These are phyloP conservation scores for Polygonum aviculare DNA, from an alignment of 148 eudicot genomes.

Conservation along the genomic window DNA sequence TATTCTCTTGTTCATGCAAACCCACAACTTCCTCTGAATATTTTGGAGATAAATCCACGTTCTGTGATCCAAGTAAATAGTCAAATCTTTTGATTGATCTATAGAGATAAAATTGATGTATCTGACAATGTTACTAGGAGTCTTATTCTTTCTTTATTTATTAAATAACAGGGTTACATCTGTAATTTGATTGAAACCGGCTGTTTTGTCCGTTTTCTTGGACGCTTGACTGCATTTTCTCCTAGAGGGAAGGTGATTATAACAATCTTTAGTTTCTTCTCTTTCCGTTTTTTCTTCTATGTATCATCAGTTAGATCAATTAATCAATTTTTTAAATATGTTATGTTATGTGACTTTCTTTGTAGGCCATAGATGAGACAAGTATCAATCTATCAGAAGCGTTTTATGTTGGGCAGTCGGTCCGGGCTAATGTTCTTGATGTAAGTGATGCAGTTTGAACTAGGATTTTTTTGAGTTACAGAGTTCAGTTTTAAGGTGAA, in stretches of 20 bases:
- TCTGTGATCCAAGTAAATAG: constrained; percentile 56
- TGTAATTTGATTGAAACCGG: constrained; percentile 89
- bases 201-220: constrained; percentile 85
- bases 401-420: constrained; percentile 84
- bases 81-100: background rate
- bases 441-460: constrained; percentile 21
- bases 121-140: background rate
- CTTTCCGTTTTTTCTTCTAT: background rate
- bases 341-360: background rate
- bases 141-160: background rate
- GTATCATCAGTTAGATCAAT: background rate
- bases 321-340: background rate
- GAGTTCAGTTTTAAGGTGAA: constrained; percentile 4
- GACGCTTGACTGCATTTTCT: constrained; percentile 85
- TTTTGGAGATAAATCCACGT: constrained; percentile 40
- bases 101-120: background rate
- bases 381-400: constrained; percentile 47
- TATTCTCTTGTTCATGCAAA: constrained; percentile 62
- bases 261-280: background rate
- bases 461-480: background rate
- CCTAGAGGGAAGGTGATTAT: constrained; percentile 62
- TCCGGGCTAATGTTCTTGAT: constrained; percentile 65
- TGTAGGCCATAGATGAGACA: constrained; percentile 65
- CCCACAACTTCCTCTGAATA: constrained; percentile 56
- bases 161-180: constrained; percentile 53